Percentiles rank a stretch among this genome's conserved stretches.
Conservation (phyloP, 2,329 filamentous ascomycete genomes). For the Sordariomycetes sp. region DNA sequence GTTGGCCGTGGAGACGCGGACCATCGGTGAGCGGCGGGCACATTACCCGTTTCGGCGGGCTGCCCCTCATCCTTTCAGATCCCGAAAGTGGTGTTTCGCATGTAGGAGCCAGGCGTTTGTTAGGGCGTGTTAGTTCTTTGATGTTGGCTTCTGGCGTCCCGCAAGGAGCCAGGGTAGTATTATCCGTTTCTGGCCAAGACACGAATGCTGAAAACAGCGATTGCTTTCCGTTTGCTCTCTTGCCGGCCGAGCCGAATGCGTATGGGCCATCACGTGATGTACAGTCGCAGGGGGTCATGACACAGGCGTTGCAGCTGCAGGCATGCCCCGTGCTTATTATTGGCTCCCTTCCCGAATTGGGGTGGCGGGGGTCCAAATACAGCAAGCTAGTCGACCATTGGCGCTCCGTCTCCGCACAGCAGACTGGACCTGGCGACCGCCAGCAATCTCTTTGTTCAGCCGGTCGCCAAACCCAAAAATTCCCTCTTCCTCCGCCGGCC, state of each 20-base stretch:
- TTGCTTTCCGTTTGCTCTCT: too few relatives aligned
- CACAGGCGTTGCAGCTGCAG: background rate
- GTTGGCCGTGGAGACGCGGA: slow-evolving; percentile 5
- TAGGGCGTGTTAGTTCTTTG: background rate
- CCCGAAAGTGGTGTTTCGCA: background rate
- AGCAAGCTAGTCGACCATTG: background rate
- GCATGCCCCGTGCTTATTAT: background rate
- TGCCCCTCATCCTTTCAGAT: background rate
- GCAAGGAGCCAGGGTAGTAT: background rate
- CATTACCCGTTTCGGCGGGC: background rate
- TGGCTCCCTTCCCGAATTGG: background rate
- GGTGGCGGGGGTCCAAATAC: background rate
- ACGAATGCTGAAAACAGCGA: too few relatives aligned
- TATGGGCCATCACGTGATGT: background rate
- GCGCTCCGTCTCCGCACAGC: background rate
- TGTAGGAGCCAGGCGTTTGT: background rate
- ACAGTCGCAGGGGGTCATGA: background rate
- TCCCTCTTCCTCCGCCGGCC: background rate
- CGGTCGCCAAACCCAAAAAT: background rate
- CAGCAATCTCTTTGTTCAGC: background rate
- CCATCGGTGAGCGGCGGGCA: background rate
- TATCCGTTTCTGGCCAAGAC: too few relatives aligned
- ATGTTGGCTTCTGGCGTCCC: background rate
- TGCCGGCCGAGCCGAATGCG: background rate
- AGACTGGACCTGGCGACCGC: too few relatives aligned